Evolutionary conservation across 208 protist species (phyloP), one percentile per base, ranked within the genome.

Genomic region (Endotrypanum monterogeii): DNA sequence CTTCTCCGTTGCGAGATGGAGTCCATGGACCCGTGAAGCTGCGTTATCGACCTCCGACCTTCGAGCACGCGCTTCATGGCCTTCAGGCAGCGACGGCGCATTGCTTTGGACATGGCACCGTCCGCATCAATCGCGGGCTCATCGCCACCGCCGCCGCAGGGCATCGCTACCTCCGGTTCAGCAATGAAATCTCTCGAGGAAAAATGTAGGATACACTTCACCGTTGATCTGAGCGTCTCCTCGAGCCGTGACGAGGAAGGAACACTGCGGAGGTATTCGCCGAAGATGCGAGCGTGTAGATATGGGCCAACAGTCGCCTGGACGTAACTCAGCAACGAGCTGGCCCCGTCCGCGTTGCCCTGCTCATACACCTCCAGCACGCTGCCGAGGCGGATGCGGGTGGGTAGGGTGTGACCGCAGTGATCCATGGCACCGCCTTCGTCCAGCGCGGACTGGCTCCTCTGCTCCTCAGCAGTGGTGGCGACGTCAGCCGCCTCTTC

Each of bases 211-310:
- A 81, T 76, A 66, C 71, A 81, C 32, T 56, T 52, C 55, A 81
- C 76, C n/a, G 76, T 76, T 3, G 71, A 76, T 28, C 37, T 32
- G 32, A 81, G 58, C 46, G 69, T 52, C 46, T 14, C 51, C 66
- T 76, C 76, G 56, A 81, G 50, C 35, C n/a, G 46, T 35, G 63
- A 32, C 20, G 76, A 76, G 2, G 76, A 71, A 55, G 69, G 71
- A 30, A 71, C 71, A 58, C 28, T 73, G 57, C 76, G 76, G 30
- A 81, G 56, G 76, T 81, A 81, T n/a, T 81, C 76, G 41, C 65
- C 67, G 3, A 81, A 62, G 35, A 81, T 67, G 55, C 76, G 76
- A 8, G 76, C 51, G 56, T 81, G 71, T 48, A 81, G n/a, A 28
- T 56, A 62, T 20, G 73, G 50, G 1, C 71, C 76, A 11, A 81